These are phyloP conservation scores for Cladosporium cucumerinum DNA, from an alignment of 2,329 filamentous ascomycete species.

Conservation along the genomic window DNA sequence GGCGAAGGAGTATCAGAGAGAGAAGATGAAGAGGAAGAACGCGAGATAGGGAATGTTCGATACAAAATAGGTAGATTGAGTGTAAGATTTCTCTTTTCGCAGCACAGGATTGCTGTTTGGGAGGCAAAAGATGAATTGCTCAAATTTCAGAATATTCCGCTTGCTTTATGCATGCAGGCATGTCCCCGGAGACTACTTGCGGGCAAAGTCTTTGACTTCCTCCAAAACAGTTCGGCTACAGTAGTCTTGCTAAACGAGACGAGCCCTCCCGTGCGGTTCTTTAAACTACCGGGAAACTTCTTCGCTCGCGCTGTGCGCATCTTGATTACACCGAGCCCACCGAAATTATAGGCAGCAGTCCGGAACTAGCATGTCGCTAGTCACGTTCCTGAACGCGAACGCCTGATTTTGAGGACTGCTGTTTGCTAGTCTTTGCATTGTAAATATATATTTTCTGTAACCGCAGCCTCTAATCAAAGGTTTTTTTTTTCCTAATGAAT, in stretches of 20 bases:
- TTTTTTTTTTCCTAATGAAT: neutral
- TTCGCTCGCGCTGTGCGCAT: neutral
- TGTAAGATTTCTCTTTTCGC: neutral
- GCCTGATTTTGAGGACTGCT: neutral
- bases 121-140: neutral
- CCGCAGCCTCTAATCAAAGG: too few relatives aligned
- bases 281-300: neutral
- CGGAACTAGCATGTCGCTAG: neutral
- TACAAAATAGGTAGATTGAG: neutral
- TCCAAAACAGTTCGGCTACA: neutral
- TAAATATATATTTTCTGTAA: neutral
- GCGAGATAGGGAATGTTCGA: neutral
- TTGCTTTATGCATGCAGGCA: neutral
- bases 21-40: constrained; percentile 68
- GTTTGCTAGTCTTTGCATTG: neutral
- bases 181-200: neutral
- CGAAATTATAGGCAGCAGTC: neutral
- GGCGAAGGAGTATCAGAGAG: constrained; percentile 82
- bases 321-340: neutral
- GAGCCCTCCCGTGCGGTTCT: neutral
- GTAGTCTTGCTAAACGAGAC: neutral
- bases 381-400: neutral
- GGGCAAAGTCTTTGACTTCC: neutral
- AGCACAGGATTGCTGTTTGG: neutral
- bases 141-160: neutral